Conservation (phyloP, 352 stramenopile genomes). For the Saprolegnia diclina region DNA sequence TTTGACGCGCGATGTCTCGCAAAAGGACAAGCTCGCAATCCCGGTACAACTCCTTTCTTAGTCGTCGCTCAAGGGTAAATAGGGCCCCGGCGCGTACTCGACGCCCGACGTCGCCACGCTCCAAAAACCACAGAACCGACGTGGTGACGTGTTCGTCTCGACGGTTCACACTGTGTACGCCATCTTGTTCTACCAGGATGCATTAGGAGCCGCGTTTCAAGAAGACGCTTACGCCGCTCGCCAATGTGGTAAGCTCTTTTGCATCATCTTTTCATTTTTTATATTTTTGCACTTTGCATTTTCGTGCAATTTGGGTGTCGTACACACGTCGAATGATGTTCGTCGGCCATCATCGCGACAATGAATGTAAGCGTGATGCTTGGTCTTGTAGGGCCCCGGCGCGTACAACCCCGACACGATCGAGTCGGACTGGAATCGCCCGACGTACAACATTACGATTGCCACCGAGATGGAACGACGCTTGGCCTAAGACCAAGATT, state of each 20-base stretch:
- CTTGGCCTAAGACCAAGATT: neutral
- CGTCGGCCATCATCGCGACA: no score
- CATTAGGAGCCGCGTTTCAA: slow-evolving; percentile 70
- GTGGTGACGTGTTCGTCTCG: slow-evolving; percentile 63
- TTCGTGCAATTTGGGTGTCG: no score
- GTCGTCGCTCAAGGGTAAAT: neutral
- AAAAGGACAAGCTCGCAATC: slow-evolving; percentile 32
- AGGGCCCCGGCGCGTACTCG: slow-evolving; percentile 63
- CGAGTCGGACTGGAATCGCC: slow-evolving; percentile 76
- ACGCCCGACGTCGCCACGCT: slow-evolving; percentile 33
- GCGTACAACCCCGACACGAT: slow-evolving; percentile 66
- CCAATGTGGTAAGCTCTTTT: slow-evolving; percentile 35
- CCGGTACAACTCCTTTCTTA: slow-evolving; percentile 35
- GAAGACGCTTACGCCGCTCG: slow-evolving; percentile 32
- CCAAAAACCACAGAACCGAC: slow-evolving; percentile 56
- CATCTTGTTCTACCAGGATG: neutral
- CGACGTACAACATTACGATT: slow-evolving; percentile 84
- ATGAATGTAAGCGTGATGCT: no score
- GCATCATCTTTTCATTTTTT: neutral
- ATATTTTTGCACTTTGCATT: neutral
- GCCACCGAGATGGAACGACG: slow-evolving; percentile 70
- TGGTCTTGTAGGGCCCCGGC: slow-evolving; percentile 67
- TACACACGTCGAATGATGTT: no score
- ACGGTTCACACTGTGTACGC: slow-evolving; percentile 34
- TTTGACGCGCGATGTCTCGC: slow-evolving; percentile 45